Conservation (phyloP, 2,329 filamentous ascomycete genomes). For the Neofusicoccum laricinum region DNA sequence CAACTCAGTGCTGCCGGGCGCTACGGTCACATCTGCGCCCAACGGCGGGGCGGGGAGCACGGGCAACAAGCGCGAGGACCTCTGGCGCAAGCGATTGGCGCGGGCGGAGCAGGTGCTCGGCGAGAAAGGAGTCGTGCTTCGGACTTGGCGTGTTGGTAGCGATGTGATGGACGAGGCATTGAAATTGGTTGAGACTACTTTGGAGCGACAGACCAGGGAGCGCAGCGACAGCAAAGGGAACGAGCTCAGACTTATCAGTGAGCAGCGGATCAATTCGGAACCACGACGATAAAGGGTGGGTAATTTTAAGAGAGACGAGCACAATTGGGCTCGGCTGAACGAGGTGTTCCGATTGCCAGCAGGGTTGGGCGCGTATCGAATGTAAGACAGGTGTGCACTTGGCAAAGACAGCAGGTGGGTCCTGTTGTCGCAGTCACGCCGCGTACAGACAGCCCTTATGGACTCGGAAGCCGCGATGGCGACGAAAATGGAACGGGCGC, state of each 20-base stretch:
- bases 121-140: conserved; percentile 63
- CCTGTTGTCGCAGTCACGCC: neutral
- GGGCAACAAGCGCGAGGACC: conserved; percentile 65
- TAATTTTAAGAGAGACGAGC: conserved; percentile 7
- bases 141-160: conserved; percentile 69
- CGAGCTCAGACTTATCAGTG: conserved; percentile 10
- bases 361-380: conserved; percentile 1
- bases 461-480: neutral
- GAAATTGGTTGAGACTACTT: conserved; percentile 58
- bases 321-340: conserved; percentile 7
- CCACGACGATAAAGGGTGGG: conserved; percentile 7
- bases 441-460: neutral
- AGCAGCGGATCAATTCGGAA: conserved; percentile 9
- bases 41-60: conserved; percentile 19
- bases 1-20: neutral
- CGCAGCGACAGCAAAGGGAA: conserved; percentile 16
- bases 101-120: conserved; percentile 63
- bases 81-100: conserved; percentile 68
- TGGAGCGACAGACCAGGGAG: conserved; percentile 10
- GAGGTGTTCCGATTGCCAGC: conserved; percentile 2
- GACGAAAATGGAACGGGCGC: conserved; percentile 10
- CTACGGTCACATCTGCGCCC: neutral
- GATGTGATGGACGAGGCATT: conserved; percentile 68
- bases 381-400: conserved; percentile 1
- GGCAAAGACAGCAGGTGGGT: neutral